A percentile compares a stretch with the other conserved stretches of the same genome.
phyloP scores from a whole-genome alignment of 129 eudicot species.

The Artemisia argyi region DNA sequence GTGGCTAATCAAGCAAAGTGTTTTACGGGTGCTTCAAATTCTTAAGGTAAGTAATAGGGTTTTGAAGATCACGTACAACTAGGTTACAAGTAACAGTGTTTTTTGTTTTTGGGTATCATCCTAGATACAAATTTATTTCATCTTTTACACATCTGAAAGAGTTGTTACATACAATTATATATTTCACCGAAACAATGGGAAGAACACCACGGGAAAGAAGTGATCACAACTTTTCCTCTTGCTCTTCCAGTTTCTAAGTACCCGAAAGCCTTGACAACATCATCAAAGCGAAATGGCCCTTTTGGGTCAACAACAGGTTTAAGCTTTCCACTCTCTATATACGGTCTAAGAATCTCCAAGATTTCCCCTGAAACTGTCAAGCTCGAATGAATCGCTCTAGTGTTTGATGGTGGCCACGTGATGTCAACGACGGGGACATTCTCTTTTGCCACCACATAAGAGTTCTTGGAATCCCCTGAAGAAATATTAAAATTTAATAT shows the following conservation, averaged over 20 bases:
- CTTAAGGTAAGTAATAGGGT: too few species aligned
- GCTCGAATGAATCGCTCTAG: conserved; percentile 45
- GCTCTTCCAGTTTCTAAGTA: conserved; percentile 16
- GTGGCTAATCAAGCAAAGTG: too few species aligned
- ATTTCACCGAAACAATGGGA: too few species aligned
- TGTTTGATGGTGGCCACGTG: conserved; percentile 54
- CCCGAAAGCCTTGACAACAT: neutral
- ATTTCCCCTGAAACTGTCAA: conserved; percentile 33
- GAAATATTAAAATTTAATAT: too few species aligned
- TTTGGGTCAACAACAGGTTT: conserved; percentile 15
- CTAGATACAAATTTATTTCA: too few species aligned
- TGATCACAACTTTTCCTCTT: conserved; percentile 13
- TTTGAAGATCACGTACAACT: too few species aligned
- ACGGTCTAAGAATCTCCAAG: conserved; percentile 6
- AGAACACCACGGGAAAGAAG: neutral
- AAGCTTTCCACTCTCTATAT: conserved; percentile 11
- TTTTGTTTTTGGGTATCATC: too few species aligned
- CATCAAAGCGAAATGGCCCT: conserved; percentile 1
- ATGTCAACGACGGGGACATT: conserved; percentile 41
- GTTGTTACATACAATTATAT: too few species aligned
- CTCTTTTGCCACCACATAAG: conserved; percentile 41
- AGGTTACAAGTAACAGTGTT: too few species aligned
- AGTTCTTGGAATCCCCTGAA: conserved; percentile 44
- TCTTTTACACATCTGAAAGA: too few species aligned
- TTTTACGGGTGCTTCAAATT: too few species aligned